Evolutionary conservation across 768 basidiomycete species (phyloP).

Genomic region (Hericium coralloides): DNA sequence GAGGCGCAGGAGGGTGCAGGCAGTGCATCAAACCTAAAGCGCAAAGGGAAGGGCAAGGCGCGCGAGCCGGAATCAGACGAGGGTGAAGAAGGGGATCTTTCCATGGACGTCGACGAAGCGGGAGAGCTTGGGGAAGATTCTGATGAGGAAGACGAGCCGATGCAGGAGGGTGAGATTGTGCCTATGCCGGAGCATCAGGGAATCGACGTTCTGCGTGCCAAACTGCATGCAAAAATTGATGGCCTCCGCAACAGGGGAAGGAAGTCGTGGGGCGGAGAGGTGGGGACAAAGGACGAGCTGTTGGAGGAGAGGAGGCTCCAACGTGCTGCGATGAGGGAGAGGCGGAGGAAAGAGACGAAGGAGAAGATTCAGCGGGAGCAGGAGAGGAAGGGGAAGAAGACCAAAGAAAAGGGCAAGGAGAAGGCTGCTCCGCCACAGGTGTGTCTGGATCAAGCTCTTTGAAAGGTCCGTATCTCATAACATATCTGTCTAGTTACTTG

Average conservation of each 20-base stretch:
- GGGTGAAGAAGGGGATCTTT: constrained; percentile 32
- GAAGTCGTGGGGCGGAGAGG: constrained; percentile 26
- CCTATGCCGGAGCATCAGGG: constrained; percentile 62
- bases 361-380: constrained; percentile 69
- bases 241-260: constrained; percentile 40
- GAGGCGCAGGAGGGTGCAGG: constrained; percentile 6
- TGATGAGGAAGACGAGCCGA: constrained; percentile 25
- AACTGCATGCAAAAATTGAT: constrained; percentile 68
- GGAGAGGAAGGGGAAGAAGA: constrained; percentile 45
- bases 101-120: constrained; percentile 25
- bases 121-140: constrained; percentile 18
- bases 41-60: constrained; percentile 39
- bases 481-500: constrained; percentile 59
- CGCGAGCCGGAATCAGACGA: constrained; percentile 22
- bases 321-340: constrained; percentile 77
- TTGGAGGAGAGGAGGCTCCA: constrained; percentile 72
- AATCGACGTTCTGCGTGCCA: constrained; percentile 56
- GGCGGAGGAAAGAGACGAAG: constrained; percentile 74
- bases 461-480: constrained; percentile 1
- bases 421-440: constrained; percentile 50
- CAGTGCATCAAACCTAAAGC: constrained; percentile 22
- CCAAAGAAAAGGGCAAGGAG: constrained; percentile 33
- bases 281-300: constrained; percentile 69
- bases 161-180: constrained; percentile 23
- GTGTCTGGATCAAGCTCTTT: constrained; percentile 10